phyloP scores from a whole-genome alignment of 2,329 filamentous ascomycete genomes.

The Botrytis pseudocinerea region DNA sequence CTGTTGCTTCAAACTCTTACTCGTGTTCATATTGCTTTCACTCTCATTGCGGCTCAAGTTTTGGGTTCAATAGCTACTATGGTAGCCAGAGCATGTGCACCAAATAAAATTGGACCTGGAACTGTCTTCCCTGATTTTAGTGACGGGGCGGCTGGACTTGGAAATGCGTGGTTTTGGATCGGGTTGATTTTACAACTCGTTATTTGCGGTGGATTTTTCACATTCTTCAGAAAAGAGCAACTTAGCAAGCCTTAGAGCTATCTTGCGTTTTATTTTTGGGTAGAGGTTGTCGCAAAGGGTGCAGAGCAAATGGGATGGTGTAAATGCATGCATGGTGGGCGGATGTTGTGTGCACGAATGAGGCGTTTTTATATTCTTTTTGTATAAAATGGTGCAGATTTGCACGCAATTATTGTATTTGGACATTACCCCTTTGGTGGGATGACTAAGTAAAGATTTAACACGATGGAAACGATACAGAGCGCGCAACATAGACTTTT shows the following conservation, averaged over 20 bases:
- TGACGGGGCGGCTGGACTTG: constrained; percentile 15
- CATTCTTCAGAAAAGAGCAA: constrained; percentile 60
- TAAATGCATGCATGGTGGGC: constrained; percentile 16
- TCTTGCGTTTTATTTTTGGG: constrained; percentile 9
- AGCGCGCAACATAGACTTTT: constrained; percentile 15
- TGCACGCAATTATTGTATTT: constrained; percentile 18
- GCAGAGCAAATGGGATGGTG: background rate
- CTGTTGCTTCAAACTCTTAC: constrained; percentile 66
- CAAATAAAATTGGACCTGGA: constrained; percentile 61
- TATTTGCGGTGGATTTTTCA: constrained; percentile 58
- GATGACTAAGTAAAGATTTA: constrained; percentile 14
- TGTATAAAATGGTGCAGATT: constrained; percentile 20
- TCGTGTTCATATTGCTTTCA: constrained; percentile 63
- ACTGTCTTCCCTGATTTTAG: constrained; percentile 56
- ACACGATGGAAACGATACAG: constrained; percentile 19
- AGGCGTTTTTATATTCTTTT: constrained; percentile 13
- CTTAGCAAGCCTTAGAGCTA: constrained; percentile 51
- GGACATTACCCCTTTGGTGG: constrained; percentile 16
- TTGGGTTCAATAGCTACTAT: constrained; percentile 64
- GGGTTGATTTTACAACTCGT: constrained; percentile 57
- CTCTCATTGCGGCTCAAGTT: constrained; percentile 61
- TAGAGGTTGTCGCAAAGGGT: background rate
- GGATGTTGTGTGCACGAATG: constrained; percentile 9
- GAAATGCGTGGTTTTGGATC: constrained; percentile 45
- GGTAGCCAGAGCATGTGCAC: constrained; percentile 58